These are phyloP conservation scores for Cyclotella sp. DNA, from an alignment of 108 stramenopile genomes.

Conservation along the genomic window DNA sequence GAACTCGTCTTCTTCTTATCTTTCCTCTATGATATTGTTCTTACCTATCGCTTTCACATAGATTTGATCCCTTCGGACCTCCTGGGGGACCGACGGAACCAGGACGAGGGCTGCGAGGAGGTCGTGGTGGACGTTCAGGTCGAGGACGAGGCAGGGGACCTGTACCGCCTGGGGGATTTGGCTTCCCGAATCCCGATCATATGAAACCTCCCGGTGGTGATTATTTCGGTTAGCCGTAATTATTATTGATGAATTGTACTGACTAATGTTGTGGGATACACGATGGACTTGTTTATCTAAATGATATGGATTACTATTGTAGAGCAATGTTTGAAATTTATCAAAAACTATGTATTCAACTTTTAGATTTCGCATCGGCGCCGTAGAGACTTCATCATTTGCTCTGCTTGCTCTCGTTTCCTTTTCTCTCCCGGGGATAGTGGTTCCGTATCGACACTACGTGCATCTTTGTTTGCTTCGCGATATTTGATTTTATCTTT, in stretches of 20 bases:
- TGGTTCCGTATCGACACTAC: neutral
- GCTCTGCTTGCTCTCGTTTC: slow-evolving; percentile 17
- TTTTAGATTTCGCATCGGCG: slow-evolving; percentile 3
- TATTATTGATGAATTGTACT: neutral
- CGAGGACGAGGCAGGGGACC: slow-evolving; percentile 27
- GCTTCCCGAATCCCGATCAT: slow-evolving; percentile 86
- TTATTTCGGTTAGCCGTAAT: slow-evolving; percentile 40
- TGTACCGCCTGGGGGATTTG: slow-evolving; percentile 54
- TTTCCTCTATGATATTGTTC: neutral
- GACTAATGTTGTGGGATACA: neutral
- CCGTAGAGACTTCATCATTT: slow-evolving; percentile 13
- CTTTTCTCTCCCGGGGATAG: slow-evolving; percentile 21
- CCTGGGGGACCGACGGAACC: slow-evolving; percentile 66
- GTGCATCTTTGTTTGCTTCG: slow-evolving; percentile 7
- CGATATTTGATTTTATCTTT: slow-evolving; percentile 44
- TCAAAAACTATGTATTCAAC: neutral
- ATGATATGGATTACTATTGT: neutral
- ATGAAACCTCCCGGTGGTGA: slow-evolving; percentile 65
- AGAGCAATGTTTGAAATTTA: neutral
- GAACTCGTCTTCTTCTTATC: too few relatives aligned
- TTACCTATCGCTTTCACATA: neutral
- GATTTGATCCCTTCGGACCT: slow-evolving; percentile 79
- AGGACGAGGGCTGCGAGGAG: slow-evolving; percentile 34
- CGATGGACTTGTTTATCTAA: neutral
- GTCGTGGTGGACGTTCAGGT: slow-evolving; percentile 35